These are phyloP conservation scores for Brachypodium distachyon DNA, from an alignment of 202 grass and related monocot species.

Conservation along the genomic window DNA sequence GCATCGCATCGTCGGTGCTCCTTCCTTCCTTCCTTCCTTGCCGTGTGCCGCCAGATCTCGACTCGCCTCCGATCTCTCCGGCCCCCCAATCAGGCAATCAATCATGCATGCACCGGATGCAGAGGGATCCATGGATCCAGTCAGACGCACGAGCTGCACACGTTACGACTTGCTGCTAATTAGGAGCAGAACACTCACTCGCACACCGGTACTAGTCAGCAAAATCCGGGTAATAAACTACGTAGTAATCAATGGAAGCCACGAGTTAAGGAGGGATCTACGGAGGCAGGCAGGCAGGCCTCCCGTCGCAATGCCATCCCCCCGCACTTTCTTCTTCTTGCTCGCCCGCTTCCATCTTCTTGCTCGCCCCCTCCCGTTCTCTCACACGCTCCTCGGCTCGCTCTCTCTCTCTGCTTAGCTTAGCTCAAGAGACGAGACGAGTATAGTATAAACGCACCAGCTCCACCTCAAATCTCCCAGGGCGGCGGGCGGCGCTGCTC, in stretches of 20 bases:
- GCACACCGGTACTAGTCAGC: no score
- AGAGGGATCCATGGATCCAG: background rate
- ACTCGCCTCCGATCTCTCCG: no score
- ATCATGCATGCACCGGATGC: no score
- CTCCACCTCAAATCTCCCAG: background rate
- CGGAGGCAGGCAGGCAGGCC: background rate
- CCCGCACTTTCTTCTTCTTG: background rate
- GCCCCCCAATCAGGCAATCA: no score
- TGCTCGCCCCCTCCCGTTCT: background rate
- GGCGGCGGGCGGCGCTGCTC: no score
- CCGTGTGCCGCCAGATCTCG: background rate
- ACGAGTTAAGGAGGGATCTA: constrained; percentile 25
- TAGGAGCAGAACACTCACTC: no score
- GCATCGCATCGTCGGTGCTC: background rate
- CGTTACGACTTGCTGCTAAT: background rate
- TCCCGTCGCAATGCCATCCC: background rate
- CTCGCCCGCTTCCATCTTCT: background rate
- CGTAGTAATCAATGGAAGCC: background rate
- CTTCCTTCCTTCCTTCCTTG: no score
- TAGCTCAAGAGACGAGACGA: background rate
- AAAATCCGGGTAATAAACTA: no score
- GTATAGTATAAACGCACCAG: background rate
- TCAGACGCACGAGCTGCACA: background rate
- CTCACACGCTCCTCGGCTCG: background rate
- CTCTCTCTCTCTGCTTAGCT: background rate